These are phyloP conservation scores for Brassica incana DNA, from an alignment of 345 rosid genomes.

Conservation along the genomic window DNA sequence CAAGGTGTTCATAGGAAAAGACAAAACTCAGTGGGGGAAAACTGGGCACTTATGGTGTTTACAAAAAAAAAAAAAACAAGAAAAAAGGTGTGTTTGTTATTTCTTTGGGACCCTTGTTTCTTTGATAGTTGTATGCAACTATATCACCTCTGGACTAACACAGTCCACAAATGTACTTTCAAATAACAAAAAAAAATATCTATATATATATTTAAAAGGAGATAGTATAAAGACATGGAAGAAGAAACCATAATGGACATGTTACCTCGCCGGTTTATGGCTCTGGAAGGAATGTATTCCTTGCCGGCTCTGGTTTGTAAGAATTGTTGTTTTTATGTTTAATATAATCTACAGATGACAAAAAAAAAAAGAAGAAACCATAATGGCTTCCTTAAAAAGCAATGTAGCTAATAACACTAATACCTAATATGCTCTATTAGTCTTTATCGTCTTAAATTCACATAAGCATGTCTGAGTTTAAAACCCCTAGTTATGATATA, in stretches of 20 bases:
- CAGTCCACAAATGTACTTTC: slow-evolving; percentile 32
- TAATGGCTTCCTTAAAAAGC: background rate
- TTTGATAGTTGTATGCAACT: slow-evolving; percentile 39
- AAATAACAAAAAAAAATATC: background rate
- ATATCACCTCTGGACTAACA: slow-evolving; percentile 28
- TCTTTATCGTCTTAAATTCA: background rate
- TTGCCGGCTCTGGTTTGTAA: no score
- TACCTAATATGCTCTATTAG: background rate
- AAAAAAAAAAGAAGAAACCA: slow-evolving; percentile 4
- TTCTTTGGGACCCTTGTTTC: slow-evolving; percentile 22
- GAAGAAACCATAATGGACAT: background rate
- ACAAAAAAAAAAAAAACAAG: background rate
- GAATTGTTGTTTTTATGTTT: no score
- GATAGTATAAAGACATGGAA: slow-evolving; percentile 17
- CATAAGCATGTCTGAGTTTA: background rate
- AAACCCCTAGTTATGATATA: background rate
- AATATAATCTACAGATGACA: no score
- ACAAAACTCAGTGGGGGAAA: slow-evolving; percentile 41
- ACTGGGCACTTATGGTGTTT: slow-evolving; percentile 29
- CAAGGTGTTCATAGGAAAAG: slow-evolving; percentile 19
- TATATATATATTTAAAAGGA: background rate
- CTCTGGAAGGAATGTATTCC: no score
- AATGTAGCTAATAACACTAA: background rate
- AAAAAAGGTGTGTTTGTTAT: slow-evolving; percentile 27
- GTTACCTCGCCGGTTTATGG: no score